Evolutionary conservation across 176 grass and related monocot genomes (phyloP).

Genomic region (Oryza nivara): DNA sequence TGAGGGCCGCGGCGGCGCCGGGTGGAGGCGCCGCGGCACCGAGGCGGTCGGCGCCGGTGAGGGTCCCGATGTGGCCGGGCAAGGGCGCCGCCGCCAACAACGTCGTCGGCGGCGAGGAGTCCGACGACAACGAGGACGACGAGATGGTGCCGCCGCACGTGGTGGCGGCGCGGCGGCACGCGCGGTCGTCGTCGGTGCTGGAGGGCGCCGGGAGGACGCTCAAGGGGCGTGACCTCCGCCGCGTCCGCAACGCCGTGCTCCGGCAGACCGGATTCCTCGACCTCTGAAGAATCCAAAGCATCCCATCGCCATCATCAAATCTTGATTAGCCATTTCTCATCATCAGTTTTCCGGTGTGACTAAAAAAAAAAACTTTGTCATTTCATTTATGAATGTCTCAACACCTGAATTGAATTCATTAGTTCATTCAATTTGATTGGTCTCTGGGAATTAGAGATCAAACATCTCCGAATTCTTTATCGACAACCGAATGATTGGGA

Average conservation of each 20-base stretch:
- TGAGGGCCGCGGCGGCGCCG: background rate
- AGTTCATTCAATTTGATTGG: constrained; percentile 42
- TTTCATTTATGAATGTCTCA: constrained; percentile 15
- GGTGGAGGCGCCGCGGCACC: background rate
- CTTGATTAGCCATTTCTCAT: background rate
- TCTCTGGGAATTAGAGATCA: background rate
- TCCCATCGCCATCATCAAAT: background rate
- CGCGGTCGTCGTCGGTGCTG: constrained; percentile 61
- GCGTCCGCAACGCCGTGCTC: constrained; percentile 66
- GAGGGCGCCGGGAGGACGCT: constrained; percentile 64
- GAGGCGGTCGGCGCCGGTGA: constrained; percentile 61
- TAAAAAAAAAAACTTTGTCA: background rate
- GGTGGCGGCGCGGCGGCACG: constrained; percentile 53
- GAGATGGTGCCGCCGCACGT: constrained; percentile 68
- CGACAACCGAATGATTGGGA: background rate
- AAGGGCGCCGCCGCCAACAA: background rate
- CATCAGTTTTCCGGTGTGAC: constrained; percentile 13
- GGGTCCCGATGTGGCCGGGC: constrained; percentile 52
- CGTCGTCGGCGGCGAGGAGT: constrained; percentile 15
- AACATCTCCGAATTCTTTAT: background rate
- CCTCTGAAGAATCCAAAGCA: constrained; percentile 34
- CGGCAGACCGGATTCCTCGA: constrained; percentile 60
- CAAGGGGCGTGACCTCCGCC: constrained; percentile 60
- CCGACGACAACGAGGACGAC: constrained; percentile 27
- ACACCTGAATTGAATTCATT: constrained; percentile 35